Evolutionary conservation across 805 yeast genomes (phyloP).

Genomic region (Saccharomycopsis sp.): DNA sequence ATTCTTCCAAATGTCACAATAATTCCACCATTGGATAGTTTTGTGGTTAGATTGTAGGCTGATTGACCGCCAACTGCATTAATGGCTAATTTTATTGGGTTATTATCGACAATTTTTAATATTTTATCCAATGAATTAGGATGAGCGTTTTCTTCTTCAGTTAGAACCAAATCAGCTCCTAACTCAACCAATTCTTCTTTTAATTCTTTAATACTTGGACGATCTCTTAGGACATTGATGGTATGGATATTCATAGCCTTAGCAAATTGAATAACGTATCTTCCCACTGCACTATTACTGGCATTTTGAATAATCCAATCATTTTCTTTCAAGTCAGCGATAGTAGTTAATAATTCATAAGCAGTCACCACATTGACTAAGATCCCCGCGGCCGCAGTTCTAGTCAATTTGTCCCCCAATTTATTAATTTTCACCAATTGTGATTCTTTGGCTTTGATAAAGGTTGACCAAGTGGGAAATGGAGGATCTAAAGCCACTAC

Average conservation of each 20-base stretch:
- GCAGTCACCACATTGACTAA: conserved; percentile 92
- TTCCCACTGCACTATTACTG: conserved; percentile 91
- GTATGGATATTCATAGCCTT: conserved; percentile 70
- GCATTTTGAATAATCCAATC: conserved; percentile 97
- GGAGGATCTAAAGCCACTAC: conserved; percentile 67
- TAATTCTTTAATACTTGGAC: conserved; percentile 54
- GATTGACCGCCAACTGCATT: conserved; percentile 92
- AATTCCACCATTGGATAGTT: conserved; percentile 61
- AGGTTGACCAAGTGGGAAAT: conserved; percentile 91
- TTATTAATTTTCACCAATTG: conserved; percentile 49
- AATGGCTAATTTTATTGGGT: conserved; percentile 62
- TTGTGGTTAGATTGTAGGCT: conserved; percentile 71
- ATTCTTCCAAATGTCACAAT: conserved; percentile 93
- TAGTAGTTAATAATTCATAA: conserved; percentile 74
- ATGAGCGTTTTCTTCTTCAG: conserved; percentile 74
- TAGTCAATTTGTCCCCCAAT: conserved; percentile 31
- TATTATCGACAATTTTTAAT: conserved; percentile 19
- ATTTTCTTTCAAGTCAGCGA: conserved; percentile 13
- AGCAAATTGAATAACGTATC: conserved; percentile 83
- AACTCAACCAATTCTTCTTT: conserved; percentile 40
- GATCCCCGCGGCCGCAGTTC: conserved; percentile 73
- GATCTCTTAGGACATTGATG: conserved; percentile 76
- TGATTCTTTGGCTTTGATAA: conserved; percentile 42
- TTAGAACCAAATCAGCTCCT: conserved; percentile 88
- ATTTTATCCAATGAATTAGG: conserved; percentile 50